These are phyloP conservation scores for Lepidium sativum DNA, from an alignment of 345 rosid genomes.

Conservation along the genomic window DNA sequence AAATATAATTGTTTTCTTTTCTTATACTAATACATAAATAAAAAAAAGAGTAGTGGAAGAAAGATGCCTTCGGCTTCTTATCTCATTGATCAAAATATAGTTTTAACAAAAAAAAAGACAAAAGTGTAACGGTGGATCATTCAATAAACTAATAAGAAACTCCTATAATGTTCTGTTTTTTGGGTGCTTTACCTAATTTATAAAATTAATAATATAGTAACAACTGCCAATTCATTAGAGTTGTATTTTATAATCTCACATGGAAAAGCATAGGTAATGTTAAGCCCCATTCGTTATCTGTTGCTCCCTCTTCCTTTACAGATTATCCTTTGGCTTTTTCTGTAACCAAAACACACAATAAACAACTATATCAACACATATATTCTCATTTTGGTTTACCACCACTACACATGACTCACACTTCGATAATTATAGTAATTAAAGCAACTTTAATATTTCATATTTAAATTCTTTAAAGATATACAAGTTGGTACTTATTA, in stretches of 20 bases:
- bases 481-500: constrained; percentile 14
- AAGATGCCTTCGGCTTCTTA: constrained; percentile 29
- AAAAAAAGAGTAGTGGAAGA: not conserved
- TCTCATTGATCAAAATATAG: constrained; percentile 9
- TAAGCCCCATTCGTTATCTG: constrained; percentile 22
- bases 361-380: constrained; percentile 18
- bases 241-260: constrained; percentile 25
- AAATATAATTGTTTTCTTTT: not conserved
- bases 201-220: constrained; percentile 16
- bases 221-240: constrained; percentile 26
- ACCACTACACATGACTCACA: constrained; percentile 18
- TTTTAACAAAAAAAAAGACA: constrained; percentile 23
- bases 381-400: constrained; percentile 23
- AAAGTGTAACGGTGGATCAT: constrained; percentile 22
- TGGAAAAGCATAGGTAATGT: constrained; percentile 19
- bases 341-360: constrained; percentile 24
- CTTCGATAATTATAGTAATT: constrained; percentile 2
- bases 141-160: constrained; percentile 1
- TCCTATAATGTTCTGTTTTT: not conserved
- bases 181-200: constrained; percentile 3
- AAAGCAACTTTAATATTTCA: constrained; percentile 5
- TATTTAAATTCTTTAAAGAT: no score
- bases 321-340: constrained; percentile 28
- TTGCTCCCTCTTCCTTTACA: constrained; percentile 27
- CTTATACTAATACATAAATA: no score